Percentiles rank a stretch among this genome's conserved stretches.
Conservation (phyloP, 2,329 filamentous ascomycete genomes). For the Trichoderma pleuroti region DNA sequence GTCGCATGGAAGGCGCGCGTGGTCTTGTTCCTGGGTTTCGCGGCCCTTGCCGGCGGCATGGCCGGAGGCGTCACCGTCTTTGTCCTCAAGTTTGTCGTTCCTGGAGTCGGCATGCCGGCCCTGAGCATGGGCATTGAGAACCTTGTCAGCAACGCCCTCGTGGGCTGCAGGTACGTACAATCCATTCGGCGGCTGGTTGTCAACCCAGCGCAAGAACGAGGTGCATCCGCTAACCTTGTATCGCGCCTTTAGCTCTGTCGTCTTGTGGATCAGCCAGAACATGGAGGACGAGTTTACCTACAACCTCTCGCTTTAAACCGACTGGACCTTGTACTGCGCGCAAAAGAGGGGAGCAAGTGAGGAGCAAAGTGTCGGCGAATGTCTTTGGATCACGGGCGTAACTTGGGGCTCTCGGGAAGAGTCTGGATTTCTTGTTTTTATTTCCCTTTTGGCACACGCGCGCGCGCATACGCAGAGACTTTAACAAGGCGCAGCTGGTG, state of each 20-base stretch:
- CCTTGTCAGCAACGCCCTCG: slow-evolving; percentile 61
- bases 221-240: not conserved
- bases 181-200: not conserved
- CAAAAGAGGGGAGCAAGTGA: not conserved
- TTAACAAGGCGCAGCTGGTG: not conserved
- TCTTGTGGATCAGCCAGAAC: slow-evolving; percentile 67
- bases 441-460: not conserved
- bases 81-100: slow-evolving; percentile 62
- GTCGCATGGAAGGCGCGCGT: slow-evolving; percentile 68
- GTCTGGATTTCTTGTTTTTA: slow-evolving; percentile 4
- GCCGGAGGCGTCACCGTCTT: slow-evolving; percentile 66
- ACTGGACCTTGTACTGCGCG: not conserved
- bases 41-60: slow-evolving; percentile 63
- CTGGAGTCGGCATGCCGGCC: slow-evolving; percentile 55
- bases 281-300: slow-evolving; percentile 71
- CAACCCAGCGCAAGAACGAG: not conserved
- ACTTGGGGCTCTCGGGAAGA: slow-evolving; percentile 7
- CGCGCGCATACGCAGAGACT: not conserved
- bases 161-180: slow-evolving; percentile 53
- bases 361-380: slow-evolving; percentile 15
- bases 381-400: slow-evolving; percentile 17
- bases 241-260: slow-evolving; percentile 47
- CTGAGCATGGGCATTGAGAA: slow-evolving; percentile 64
- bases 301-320: slow-evolving; percentile 56
- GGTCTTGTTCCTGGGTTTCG: slow-evolving; percentile 65